Percentiles rank a stretch among this genome's conserved stretches.
Evolutionary conservation across 305 asterid genomes (phyloP).

Genomic region (Fraxinus floribunda): DNA sequence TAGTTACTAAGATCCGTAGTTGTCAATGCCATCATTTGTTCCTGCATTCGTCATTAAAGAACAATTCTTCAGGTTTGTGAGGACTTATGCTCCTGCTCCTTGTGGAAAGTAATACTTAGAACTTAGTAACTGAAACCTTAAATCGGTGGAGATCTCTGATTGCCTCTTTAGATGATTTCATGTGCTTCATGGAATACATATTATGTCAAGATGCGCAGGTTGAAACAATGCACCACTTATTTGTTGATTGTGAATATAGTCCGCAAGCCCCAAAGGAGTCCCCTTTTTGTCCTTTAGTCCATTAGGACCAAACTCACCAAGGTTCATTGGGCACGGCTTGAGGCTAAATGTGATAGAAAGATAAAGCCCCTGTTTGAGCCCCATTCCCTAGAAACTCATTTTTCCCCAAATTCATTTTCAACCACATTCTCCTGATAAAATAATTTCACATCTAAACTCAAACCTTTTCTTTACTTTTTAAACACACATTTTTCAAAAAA

Average conservation of each 20-base stretch:
- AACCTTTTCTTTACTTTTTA: not conserved
- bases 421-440: not conserved
- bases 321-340: not conserved
- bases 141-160: not conserved
- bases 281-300: too few relatives aligned
- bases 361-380: not conserved
- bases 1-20: slow-evolving; percentile 90
- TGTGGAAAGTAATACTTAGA: slow-evolving; percentile 4
- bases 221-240: not conserved
- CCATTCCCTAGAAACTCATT: not conserved
- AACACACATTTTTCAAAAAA: not conserved
- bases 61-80: slow-evolving; percentile 74
- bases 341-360: not conserved
- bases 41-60: slow-evolving; percentile 76
- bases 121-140: slow-evolving; percentile 8
- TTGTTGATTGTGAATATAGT: not conserved
- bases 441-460: not conserved
- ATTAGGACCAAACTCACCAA: too few relatives aligned
- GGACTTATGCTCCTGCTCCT: slow-evolving; percentile 10
- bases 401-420: not conserved
- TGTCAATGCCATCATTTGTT: slow-evolving; percentile 83
- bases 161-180: not conserved
- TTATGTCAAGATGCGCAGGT: not conserved
- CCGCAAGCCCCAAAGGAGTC: not conserved
- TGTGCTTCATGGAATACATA: not conserved